Evolutionary conservation across 2,329 filamentous ascomycete genomes (phyloP).

Genomic region (Microthyrium microscopicum): DNA sequence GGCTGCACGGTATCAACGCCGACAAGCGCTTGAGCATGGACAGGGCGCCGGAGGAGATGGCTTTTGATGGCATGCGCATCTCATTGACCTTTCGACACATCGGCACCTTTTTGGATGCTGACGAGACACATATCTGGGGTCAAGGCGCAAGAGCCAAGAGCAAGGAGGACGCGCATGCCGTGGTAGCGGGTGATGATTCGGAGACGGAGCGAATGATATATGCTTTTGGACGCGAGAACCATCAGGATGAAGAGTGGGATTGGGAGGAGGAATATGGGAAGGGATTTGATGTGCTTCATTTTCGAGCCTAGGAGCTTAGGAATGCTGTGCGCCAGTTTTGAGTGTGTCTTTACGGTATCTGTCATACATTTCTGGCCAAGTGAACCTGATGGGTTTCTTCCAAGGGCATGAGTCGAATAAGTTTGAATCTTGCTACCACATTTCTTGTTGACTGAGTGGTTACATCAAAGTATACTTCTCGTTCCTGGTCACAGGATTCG

Average conservation of each 20-base stretch:
- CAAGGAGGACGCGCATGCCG: conserved; percentile 38
- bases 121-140: conserved; percentile 65
- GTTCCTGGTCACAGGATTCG: too few relatives aligned
- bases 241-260: conserved; percentile 45
- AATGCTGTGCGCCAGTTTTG: too few relatives aligned
- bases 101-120: conserved; percentile 59
- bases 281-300: conserved; percentile 71
- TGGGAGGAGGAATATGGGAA: conserved; percentile 61
- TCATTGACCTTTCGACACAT: conserved; percentile 84
- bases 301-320: conserved; percentile 13
- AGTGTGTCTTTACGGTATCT: too few relatives aligned
- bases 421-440: too few relatives aligned
- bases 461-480: too few relatives aligned
- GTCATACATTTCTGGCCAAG: too few relatives aligned
- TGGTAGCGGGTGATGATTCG: conserved; percentile 52
- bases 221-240: conserved; percentile 74
- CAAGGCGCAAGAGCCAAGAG: conserved; percentile 67
- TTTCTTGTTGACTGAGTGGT: too few relatives aligned
- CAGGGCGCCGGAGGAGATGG: conserved; percentile 53
- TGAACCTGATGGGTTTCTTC: too few relatives aligned
- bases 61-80: conserved; percentile 62
- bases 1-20: conserved; percentile 81
- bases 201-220: conserved; percentile 53
- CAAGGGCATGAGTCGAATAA: too few relatives aligned
- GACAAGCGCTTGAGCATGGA: conserved; percentile 59